Evolutionary conservation across 1,284 basidiomycete species (phyloP), one percentile per base, ranked within the genome.

Genomic region (Sanguinoderma infundibulare): DNA sequence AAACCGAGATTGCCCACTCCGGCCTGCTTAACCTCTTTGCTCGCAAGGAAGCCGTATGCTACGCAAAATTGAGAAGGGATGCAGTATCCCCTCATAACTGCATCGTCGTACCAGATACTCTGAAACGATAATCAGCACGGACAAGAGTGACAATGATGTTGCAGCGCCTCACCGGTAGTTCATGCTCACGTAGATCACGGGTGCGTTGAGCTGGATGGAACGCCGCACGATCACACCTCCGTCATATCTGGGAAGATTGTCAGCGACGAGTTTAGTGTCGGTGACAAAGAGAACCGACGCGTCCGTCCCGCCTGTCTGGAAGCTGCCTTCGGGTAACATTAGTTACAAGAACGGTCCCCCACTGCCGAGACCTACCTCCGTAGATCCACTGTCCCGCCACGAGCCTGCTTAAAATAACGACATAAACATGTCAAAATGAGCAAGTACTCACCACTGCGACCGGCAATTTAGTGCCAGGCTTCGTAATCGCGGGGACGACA

Each of bases 1-100:
- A 87, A 68, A 3, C 86, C 86, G 1, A 85, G 69, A 64, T 87
- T 87, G 4, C 81, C 79, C 3, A 84, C 74, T 3, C 83, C 81
- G 5, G 81, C 84, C 14, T 74, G 78, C 51, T 79, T 78, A 38
- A 84, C 78, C 67, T 86, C 82, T 61, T 80, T 67, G 20, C 84
- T 58, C 4, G 54, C 40, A 17, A 67, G 57, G 53, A 67, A 67
- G 3, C 65, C 65, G 36, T 58, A 62, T 12, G 61, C 61, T 61
- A 22, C 24, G 24, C 24, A 15, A 6, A 5, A 26, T 22, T 46
- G 24, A 46, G 42, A 12, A 8, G 3, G n/a, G n/a, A n/a, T n/a
- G n/a, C n/a, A n/a, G n/a, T n/a, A 46, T 46, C 42, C 14, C 24
- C 24, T 28, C 14, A 15, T 1, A 15, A 7, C 24, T 9, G 24